Percentiles rank a stretch among this genome's conserved stretches.
Evolutionary conservation across 23 red algal genomes (phyloP).

Genomic region (Cyanidiococcus yangmingshanensis): DNA sequence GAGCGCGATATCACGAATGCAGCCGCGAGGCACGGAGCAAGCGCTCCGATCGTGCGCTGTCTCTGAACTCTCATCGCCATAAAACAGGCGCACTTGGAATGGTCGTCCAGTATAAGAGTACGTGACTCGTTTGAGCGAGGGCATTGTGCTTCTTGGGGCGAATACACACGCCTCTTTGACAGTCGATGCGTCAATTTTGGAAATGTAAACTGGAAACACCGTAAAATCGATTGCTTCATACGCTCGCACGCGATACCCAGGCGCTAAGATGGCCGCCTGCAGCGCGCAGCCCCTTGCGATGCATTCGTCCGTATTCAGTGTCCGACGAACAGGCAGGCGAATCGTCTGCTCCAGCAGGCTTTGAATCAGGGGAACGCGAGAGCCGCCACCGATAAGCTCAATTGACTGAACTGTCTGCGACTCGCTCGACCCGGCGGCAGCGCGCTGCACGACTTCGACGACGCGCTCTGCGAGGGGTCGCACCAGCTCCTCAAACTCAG

Average conservation of each 20-base stretch:
- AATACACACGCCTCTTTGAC: constrained; percentile 45
- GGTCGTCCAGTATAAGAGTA: constrained; percentile 57
- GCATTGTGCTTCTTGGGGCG: constrained; percentile 38
- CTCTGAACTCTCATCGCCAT: neutral
- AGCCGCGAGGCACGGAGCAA: neutral
- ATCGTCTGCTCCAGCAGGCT: constrained; percentile 42
- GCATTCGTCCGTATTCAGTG: constrained; percentile 88
- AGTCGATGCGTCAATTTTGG: constrained; percentile 33
- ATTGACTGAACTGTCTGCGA: constrained; percentile 47
- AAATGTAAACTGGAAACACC: constrained; percentile 41
- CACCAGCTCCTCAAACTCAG: constrained; percentile 49
- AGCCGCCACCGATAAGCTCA: constrained; percentile 84
- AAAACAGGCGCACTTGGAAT: constrained; percentile 22
- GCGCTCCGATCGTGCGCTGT: neutral
- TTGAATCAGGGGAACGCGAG: constrained; percentile 69
- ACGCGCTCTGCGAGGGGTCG: constrained; percentile 44
- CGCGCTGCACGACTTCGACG: constrained; percentile 31
- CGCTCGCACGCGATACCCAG: constrained; percentile 56
- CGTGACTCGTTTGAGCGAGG: constrained; percentile 53
- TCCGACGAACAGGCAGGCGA: constrained; percentile 33
- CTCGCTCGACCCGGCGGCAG: constrained; percentile 22
- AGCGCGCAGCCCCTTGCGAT: constrained; percentile 85
- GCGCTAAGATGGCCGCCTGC: constrained; percentile 82
- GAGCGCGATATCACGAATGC: constrained; percentile 1
- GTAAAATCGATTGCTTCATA: constrained; percentile 70